Evolutionary conservation across 2,329 filamentous ascomycete species (phyloP), one percentile per base, ranked within the genome.

Genomic region (Diaporthe helianthi): DNA sequence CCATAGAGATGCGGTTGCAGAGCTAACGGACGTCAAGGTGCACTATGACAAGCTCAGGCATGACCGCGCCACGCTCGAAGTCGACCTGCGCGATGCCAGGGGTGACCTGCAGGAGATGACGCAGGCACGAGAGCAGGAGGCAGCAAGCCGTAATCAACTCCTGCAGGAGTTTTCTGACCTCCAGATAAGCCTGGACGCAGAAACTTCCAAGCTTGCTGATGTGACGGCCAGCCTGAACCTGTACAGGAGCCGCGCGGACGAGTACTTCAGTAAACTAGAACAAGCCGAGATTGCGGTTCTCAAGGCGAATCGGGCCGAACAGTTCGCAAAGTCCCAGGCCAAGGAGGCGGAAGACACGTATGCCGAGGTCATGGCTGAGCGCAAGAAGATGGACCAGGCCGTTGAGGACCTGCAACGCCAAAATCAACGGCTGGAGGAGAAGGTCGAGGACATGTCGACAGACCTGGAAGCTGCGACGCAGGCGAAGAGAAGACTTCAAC

Each of bases 181-280:
- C 60, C 96, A 98, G 76, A 97, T 98, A 74, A 89, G 94, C 54
- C 86, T 98, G 19, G 96, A 98, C 77, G 91, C 92, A 7, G 96
- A 98, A 80, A 89, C 90, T 1, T 97, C 93, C 1, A 95, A 92
- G 78, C 85, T 95, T 33, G 88, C 90, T 33, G 95, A 99, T 78
- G 90, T 97, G 53, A 90, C 89, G 9, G 92, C 93, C 3, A 97
- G 92, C 78, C 86, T 98, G 51, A 90, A 89, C 71, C 83, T 98
- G 71, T 99, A 98, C 85, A 98, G 97, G 86, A 90, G 89, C 72
- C 90, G 95, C 52, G 92, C 95, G 4, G 94, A 98, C 76, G 95
- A 98, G 78, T 98, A 99, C 80, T 99, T 98, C 81, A 92, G 90
- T 83, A 98, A 97, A 81, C 88, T 99, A 24, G 95, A 99, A 79